These are phyloP conservation scores for Pseudoperonospora humuli DNA, from an alignment of 352 stramenopile species.

Conservation along the genomic window DNA sequence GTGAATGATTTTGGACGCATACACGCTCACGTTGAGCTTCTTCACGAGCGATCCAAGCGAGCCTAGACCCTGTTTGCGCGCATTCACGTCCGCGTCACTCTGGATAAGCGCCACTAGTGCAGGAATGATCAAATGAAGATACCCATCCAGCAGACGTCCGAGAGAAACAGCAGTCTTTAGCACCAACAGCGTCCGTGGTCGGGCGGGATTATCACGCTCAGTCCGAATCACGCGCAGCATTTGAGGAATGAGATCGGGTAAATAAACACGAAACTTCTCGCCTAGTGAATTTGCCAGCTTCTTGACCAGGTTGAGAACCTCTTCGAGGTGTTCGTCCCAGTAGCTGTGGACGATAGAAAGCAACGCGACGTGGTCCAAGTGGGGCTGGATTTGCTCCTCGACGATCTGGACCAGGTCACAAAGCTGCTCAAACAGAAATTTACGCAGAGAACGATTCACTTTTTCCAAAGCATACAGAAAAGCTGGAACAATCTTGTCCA, in stretches of 20 bases:
- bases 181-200: conserved; percentile 67
- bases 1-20: conserved; percentile 86
- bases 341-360: conserved; percentile 78
- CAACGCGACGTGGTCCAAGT: conserved; percentile 78
- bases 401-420: conserved; percentile 95
- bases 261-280: conserved; percentile 85
- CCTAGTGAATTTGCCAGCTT: conserved; percentile 80
- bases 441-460: conserved; percentile 80
- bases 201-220: conserved; percentile 56
- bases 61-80: conserved; percentile 69
- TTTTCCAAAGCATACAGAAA: conserved; percentile 93
- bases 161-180: conserved; percentile 75
- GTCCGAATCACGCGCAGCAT: conserved; percentile 82
- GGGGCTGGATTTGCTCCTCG: conserved; percentile 92
- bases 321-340: conserved; percentile 90
- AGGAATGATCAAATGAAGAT: conserved; percentile 80
- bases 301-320: conserved; percentile 97
- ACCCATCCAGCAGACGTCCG: conserved; percentile 68
- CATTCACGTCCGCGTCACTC: conserved; percentile 74
- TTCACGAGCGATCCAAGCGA: conserved; percentile 82
- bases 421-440: conserved; percentile 95
- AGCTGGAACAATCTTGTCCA: conserved; percentile 96
- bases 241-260: conserved; percentile 83
- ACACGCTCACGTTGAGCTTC: conserved; percentile 85
- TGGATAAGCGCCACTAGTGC: conserved; percentile 77